These are phyloP conservation scores for Magnolia changhungtana DNA, from an alignment of 164 flowering plant species.

Conservation along the genomic window DNA sequence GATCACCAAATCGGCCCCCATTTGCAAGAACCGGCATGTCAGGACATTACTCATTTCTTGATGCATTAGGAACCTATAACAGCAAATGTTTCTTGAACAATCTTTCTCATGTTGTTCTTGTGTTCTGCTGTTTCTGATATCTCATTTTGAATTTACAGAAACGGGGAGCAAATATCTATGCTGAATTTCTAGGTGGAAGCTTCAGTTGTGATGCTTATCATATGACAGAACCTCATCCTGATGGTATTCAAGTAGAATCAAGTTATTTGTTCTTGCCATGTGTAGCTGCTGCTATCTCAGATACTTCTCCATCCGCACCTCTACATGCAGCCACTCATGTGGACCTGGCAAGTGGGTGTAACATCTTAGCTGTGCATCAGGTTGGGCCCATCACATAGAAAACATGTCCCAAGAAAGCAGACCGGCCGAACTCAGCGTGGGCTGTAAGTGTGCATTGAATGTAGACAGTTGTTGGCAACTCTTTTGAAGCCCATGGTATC, in stretches of 20 bases:
- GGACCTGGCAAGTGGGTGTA: background rate
- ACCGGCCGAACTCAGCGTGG: no score
- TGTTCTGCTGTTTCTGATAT: background rate
- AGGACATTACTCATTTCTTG: no score
- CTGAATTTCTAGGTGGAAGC: conserved; percentile 97
- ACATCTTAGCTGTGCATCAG: background rate
- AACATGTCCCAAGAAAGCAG: no score
- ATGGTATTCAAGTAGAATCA: conserved; percentile 42
- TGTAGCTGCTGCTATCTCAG: background rate
- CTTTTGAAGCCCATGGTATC: no score
- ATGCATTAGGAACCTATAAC: no score
- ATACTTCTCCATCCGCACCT: background rate
- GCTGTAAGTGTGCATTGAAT: no score
- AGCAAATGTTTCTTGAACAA: no score
- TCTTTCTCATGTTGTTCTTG: background rate
- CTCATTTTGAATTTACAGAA: conserved; percentile 35
- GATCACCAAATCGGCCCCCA: no score
- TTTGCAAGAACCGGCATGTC: no score
- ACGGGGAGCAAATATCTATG: conserved; percentile 91
- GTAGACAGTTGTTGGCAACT: no score
- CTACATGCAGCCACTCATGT: background rate
- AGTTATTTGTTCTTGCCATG: background rate
- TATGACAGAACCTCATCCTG: conserved; percentile 96
- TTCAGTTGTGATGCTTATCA: conserved; percentile 96
- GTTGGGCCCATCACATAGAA: background rate